Evolutionary conservation across 176 grass and related monocot genomes (phyloP).

Genomic region (Ananas comosus): DNA sequence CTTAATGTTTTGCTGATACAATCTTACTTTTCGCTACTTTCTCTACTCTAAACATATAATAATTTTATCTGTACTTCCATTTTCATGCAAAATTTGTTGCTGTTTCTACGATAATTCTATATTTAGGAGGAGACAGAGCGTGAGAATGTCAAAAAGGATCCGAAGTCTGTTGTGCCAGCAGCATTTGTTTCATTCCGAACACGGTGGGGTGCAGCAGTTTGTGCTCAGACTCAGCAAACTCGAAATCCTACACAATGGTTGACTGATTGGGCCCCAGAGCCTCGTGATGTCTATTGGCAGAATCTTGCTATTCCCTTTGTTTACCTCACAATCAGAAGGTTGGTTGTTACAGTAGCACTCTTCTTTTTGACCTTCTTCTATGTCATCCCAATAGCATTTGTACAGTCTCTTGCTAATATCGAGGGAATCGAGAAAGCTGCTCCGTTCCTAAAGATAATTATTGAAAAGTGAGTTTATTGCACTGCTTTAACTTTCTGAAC

Average conservation of each 20-base stretch:
- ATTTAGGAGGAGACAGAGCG: constrained; percentile 64
- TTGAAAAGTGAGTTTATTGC: constrained; percentile 54
- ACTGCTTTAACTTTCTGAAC: constrained; percentile 7
- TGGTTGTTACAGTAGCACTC: constrained; percentile 70
- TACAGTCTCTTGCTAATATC: constrained; percentile 90
- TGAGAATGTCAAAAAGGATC: constrained; percentile 55
- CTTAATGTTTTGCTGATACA: too few species aligned
- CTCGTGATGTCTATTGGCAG: constrained; percentile 84
- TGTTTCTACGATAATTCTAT: neutral
- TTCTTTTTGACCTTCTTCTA: constrained; percentile 98
- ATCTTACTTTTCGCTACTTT: too few species aligned
- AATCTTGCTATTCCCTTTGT: constrained; percentile 89
- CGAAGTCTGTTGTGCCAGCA: constrained; percentile 63
- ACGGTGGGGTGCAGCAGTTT: constrained; percentile 82
- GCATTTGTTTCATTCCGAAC: constrained; percentile 92
- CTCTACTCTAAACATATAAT: too few species aligned
- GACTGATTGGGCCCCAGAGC: constrained; percentile 95
- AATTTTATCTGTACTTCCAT: too few species aligned
- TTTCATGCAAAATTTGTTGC: too few species aligned
- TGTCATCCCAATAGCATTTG: constrained; percentile 68
- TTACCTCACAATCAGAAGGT: constrained; percentile 58
- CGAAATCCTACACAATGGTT: constrained; percentile 85
- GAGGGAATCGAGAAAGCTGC: constrained; percentile 77
- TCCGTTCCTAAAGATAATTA: constrained; percentile 81
- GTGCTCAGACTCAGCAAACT: constrained; percentile 97